These are phyloP conservation scores for Aspergillus texensis DNA, from an alignment of 2,329 filamentous ascomycete genomes.

Conservation along the genomic window DNA sequence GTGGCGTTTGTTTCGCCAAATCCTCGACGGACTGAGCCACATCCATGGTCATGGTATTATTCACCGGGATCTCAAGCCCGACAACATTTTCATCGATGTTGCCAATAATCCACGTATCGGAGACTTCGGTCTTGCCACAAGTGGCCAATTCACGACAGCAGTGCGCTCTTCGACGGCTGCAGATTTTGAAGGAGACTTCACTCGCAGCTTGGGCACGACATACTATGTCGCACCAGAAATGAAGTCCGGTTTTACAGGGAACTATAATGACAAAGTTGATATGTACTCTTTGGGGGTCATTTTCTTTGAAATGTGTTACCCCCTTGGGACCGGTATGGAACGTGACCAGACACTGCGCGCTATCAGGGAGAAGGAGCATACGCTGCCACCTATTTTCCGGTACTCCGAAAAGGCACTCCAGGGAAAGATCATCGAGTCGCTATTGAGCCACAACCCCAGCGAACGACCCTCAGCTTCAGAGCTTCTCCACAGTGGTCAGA, in stretches of 20 bases:
- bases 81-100: constrained; percentile 95
- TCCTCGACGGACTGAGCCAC: constrained; percentile 85
- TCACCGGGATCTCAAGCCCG: constrained; percentile 93
- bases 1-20: constrained; percentile 89
- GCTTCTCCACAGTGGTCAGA: constrained; percentile 79
- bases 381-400: constrained; percentile 73
- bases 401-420: constrained; percentile 69
- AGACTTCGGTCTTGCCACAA: constrained; percentile 93
- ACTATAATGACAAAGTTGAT: constrained; percentile 92
- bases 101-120: constrained; percentile 92
- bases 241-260: constrained; percentile 70
- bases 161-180: constrained; percentile 40
- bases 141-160: constrained; percentile 63
- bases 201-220: constrained; percentile 70
- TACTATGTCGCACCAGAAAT: constrained; percentile 95
- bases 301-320: constrained; percentile 93
- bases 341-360: constrained; percentile 66
- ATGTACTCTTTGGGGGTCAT: constrained; percentile 98
- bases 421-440: constrained; percentile 73
- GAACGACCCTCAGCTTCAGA: constrained; percentile 81
- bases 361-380: constrained; percentile 68
- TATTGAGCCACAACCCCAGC: constrained; percentile 80
- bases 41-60: constrained; percentile 92
- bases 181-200: constrained; percentile 45
- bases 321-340: constrained; percentile 65